Base-by-base conservation (phyloP, 495 filamentous ascomycete species). In the Penicillium turbatum region DNA sequence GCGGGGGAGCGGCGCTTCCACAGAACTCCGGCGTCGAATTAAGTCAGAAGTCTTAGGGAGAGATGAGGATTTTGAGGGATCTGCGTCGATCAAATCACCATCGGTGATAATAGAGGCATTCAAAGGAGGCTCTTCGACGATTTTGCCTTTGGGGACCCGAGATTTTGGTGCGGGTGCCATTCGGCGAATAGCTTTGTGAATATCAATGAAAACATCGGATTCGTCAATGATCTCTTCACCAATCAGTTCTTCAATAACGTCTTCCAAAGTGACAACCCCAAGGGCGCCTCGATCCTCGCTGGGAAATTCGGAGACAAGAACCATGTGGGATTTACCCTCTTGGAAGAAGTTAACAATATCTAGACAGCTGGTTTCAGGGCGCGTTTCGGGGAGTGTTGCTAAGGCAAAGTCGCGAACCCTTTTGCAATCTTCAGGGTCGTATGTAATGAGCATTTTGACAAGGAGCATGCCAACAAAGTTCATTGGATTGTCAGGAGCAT, bases 341-440 rank as follows among this genome's bases (percentile, higher is more conserved):
- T 98, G 93, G 74, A 98, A 98, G 72, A 96, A 98, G 73, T 98
- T 98, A 67, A 98, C 86, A 57, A 97, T 98, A 65, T 98, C 93
- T 37, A 98, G 73, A 66, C 93, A 98, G 68, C 90, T 95, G 0
- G 93, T 97, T 60, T 96, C 89, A 1, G 95, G 88, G 8, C 88
- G 82, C 3, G 93, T 98, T 69, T 98, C 93, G 3, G 95, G 95
- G 0, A 98, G 78, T 0, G 93, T 97, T 29, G 95, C 93, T 50
- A 98, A 73, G 2, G 90, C 83, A 69, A 98, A 97, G 46, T 97
- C 90, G 31, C 84, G 79, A 16, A 98, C 93, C 5, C 79, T 78
- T 59, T 84, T 89, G 58, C 79, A 81, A 62, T 98, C 93, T 68
- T 98, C 93, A 0, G 93, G 93, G 56, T 98, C 93, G 62, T 98